A percentile compares a stretch with the other conserved stretches of the same genome.
Conservation (phyloP, 371 early-diverging fungal genomes). For the Rhizopus delemar region DNA sequence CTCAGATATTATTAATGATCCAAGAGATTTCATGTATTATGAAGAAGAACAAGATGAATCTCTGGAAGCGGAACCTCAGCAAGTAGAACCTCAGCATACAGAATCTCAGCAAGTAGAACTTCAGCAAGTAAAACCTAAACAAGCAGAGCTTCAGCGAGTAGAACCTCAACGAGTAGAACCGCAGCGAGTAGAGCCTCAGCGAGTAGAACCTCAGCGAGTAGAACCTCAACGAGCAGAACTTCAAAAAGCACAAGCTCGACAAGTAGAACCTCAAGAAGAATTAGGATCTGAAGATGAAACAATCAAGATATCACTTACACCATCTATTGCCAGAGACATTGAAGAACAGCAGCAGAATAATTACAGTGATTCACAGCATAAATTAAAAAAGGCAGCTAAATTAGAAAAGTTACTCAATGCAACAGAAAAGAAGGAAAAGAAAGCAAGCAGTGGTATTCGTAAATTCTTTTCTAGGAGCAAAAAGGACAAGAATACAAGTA, state of each 20-base stretch:
- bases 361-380: slow-evolving; percentile 19
- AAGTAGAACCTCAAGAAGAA: too few relatives aligned
- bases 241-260: background rate
- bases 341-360: slow-evolving; percentile 16
- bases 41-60: background rate
- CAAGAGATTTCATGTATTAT: background rate
- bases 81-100: too few relatives aligned
- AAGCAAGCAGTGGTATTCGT: slow-evolving; percentile 41
- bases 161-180: background rate
- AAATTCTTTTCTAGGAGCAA: slow-evolving; percentile 43
- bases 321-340: slow-evolving; percentile 39
- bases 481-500: background rate
- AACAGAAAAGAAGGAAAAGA: slow-evolving; percentile 27
- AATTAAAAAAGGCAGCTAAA: slow-evolving; percentile 36
- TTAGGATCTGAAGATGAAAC: slow-evolving; percentile 38
- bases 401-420: slow-evolving; percentile 21
- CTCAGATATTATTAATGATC: slow-evolving; percentile 25
- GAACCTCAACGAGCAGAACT: background rate
- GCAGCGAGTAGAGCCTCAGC: background rate
- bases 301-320: slow-evolving; percentile 52
- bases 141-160: background rate
- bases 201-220: background rate
- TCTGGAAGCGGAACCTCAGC: background rate
- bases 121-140: background rate
- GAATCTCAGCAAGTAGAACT: too few relatives aligned